Percentiles rank a stretch among this genome's conserved stretches.
phyloP scores from a whole-genome alignment of 2,329 filamentous ascomycete species.

The Colletotrichum sublineola region DNA sequence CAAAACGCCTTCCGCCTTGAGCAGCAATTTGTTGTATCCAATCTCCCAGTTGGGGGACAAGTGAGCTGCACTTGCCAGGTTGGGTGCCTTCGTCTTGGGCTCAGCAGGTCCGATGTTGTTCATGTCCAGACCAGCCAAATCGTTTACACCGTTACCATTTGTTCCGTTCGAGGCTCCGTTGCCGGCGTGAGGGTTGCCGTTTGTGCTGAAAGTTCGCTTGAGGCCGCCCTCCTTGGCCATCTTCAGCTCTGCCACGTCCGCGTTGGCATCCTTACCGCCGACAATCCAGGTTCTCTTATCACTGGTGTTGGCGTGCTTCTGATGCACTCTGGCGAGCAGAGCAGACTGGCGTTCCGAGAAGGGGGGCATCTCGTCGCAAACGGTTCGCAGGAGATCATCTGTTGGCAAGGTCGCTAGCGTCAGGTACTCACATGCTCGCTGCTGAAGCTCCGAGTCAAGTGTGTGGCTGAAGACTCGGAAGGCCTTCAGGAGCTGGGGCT shows the following conservation, averaged over 20 bases:
- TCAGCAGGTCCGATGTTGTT: constrained; percentile 69
- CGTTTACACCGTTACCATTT: constrained; percentile 67
- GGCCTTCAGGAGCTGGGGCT: constrained; percentile 90
- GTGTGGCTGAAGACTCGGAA: constrained; percentile 96
- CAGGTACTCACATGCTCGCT: constrained; percentile 95
- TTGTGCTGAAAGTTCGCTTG: constrained; percentile 85
- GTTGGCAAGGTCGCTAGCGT: constrained; percentile 86
- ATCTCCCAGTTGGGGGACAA: constrained; percentile 94
- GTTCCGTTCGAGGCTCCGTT: constrained; percentile 62
- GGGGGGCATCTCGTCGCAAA: constrained; percentile 98
- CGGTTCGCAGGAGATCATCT: constrained; percentile 90
- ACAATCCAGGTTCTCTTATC: constrained; percentile 98
- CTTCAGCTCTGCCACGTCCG: constrained; percentile 82
- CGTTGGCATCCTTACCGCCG: constrained; percentile 95
- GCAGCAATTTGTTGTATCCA: constrained; percentile 86
- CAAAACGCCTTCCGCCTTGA: constrained; percentile 85
- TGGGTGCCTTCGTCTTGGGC: constrained; percentile 76
- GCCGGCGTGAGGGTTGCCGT: constrained; percentile 58
- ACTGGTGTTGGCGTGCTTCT: constrained; percentile 92
- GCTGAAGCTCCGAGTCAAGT: constrained; percentile 93
- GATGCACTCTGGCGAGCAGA: constrained; percentile 89
- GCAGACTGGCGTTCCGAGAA: constrained; percentile 96
- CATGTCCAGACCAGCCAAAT: constrained; percentile 88
- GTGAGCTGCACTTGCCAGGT: constrained; percentile 92
- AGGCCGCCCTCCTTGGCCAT: constrained; percentile 85